These are phyloP conservation scores for Cenchrus purpureus DNA, from an alignment of 176 grass and related monocot species.

Conservation along the genomic window DNA sequence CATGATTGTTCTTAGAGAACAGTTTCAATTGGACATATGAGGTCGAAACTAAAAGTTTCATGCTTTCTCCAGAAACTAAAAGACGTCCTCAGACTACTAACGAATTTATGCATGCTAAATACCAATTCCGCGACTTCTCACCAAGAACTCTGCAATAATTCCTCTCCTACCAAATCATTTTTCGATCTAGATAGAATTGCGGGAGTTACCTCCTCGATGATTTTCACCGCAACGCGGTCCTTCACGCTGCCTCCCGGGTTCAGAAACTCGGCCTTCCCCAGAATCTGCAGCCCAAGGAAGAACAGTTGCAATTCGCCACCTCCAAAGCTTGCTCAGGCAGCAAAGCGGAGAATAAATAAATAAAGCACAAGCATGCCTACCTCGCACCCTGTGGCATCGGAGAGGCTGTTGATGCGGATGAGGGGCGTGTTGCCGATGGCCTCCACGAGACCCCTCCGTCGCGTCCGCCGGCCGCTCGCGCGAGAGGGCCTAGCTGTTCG, in stretches of 20 bases:
- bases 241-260: conserved; percentile 96
- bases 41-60: neutral
- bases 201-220: conserved; percentile 85
- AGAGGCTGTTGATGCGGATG: conserved; percentile 97
- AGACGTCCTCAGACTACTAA: neutral
- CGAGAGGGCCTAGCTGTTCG: neutral
- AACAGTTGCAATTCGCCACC: conserved; percentile 7
- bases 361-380: conserved; percentile 24
- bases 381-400: conserved; percentile 91
- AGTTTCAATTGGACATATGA: conserved; percentile 8
- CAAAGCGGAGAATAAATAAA: neutral
- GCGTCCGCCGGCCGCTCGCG: conserved; percentile 29
- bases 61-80: neutral
- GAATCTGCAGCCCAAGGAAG: conserved; percentile 64
- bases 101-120: neutral
- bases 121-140: conserved; percentile 4
- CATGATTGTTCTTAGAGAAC: neutral
- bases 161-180: neutral
- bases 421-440: conserved; percentile 86
- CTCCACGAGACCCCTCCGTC: conserved; percentile 67
- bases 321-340: conserved; percentile 11
- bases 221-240: conserved; percentile 89
- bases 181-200: neutral
- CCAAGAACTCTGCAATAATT: neutral
- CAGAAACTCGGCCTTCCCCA: conserved; percentile 97